A percentile compares a stretch with the other conserved stretches of the same genome.
phyloP scores from a whole-genome alignment of 257 asterid species.

The Leptodermis oblonga region DNA sequence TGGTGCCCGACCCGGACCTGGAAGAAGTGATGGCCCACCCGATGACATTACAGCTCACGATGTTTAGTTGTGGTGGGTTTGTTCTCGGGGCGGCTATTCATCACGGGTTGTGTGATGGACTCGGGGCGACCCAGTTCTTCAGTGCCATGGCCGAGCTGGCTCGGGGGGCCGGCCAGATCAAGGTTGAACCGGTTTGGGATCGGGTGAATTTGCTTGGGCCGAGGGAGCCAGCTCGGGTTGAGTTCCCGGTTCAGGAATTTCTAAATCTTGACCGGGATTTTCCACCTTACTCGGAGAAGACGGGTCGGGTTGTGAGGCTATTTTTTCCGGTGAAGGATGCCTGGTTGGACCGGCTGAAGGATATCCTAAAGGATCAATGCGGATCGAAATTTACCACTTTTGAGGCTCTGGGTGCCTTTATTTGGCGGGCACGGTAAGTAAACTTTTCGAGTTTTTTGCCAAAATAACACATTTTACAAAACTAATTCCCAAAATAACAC shows the following conservation, averaged over 20 bases:
- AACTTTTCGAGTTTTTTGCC: no score
- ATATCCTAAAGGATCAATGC: slow-evolving; percentile 33
- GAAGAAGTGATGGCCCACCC: slow-evolving; percentile 37
- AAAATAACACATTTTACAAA: no score
- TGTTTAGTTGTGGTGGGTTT: slow-evolving; percentile 68
- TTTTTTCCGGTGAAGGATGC: slow-evolving; percentile 47
- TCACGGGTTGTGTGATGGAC: slow-evolving; percentile 66
- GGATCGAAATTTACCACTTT: slow-evolving; percentile 65
- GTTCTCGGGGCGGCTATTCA: slow-evolving; percentile 70
- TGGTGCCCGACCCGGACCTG: slow-evolving; percentile 56
- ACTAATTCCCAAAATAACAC: no score
- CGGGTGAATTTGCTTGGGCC: slow-evolving; percentile 61
- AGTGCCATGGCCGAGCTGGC: slow-evolving; percentile 71
- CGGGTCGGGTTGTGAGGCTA: slow-evolving; percentile 40
- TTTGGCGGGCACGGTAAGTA: slow-evolving; percentile 73
- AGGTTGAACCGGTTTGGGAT: slow-evolving; percentile 62
- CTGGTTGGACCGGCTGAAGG: slow-evolving; percentile 58
- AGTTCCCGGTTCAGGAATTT: slow-evolving; percentile 46
- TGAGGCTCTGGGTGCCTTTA: slow-evolving; percentile 75
- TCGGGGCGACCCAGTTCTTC: slow-evolving; percentile 71
- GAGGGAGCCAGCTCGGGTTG: slow-evolving; percentile 42
- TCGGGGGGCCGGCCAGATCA: slow-evolving; percentile 38
- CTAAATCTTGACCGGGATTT: slow-evolving; percentile 42
- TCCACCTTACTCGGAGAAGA: slow-evolving; percentile 37
- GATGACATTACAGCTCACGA: slow-evolving; percentile 52